Evolutionary conservation across 495 filamentous ascomycete genomes (phyloP).

Genomic region (Penicillium cinerascens): DNA sequence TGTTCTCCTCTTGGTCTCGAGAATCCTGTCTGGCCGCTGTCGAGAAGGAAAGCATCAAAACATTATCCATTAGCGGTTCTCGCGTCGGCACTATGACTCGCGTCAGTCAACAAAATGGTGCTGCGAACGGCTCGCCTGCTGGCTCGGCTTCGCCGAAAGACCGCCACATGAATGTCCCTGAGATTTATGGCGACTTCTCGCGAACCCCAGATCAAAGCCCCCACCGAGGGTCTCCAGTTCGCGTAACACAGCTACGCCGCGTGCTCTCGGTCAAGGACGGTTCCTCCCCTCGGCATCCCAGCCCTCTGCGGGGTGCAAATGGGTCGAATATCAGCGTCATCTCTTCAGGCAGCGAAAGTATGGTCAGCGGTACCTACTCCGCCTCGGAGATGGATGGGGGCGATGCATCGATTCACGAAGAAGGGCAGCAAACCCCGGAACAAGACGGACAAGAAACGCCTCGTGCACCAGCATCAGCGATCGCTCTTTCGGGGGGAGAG

Average conservation of each 20-base stretch:
- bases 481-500: slow-evolving; percentile 14
- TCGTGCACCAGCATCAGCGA: slow-evolving; percentile 22
- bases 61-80: slow-evolving; percentile 69
- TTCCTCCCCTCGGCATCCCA: slow-evolving; percentile 31
- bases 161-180: slow-evolving; percentile 41
- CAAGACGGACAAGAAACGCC: slow-evolving; percentile 36
- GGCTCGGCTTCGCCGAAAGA: slow-evolving; percentile 29
- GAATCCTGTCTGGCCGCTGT: slow-evolving; percentile 64
- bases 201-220: slow-evolving; percentile 52
- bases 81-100: slow-evolving; percentile 58
- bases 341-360: slow-evolving; percentile 47
- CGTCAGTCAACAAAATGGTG: slow-evolving; percentile 56
- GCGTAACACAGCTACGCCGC: slow-evolving; percentile 82
- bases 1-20: slow-evolving; percentile 74
- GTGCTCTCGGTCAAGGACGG: slow-evolving; percentile 56
- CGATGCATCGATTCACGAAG: slow-evolving; percentile 23
- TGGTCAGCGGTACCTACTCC: slow-evolving; percentile 41
- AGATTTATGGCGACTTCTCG: slow-evolving; percentile 50
- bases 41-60: slow-evolving; percentile 62
- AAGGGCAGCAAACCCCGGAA: slow-evolving; percentile 18
- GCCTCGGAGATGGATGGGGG: slow-evolving; percentile 37
- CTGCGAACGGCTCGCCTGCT: slow-evolving; percentile 29
- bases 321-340: slow-evolving; percentile 34
- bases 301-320: slow-evolving; percentile 37
- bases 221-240: slow-evolving; percentile 64